Base-by-base conservation (phyloP, 2,329 filamentous ascomycete genomes). In the Hymenoscyphus infarciens region DNA sequence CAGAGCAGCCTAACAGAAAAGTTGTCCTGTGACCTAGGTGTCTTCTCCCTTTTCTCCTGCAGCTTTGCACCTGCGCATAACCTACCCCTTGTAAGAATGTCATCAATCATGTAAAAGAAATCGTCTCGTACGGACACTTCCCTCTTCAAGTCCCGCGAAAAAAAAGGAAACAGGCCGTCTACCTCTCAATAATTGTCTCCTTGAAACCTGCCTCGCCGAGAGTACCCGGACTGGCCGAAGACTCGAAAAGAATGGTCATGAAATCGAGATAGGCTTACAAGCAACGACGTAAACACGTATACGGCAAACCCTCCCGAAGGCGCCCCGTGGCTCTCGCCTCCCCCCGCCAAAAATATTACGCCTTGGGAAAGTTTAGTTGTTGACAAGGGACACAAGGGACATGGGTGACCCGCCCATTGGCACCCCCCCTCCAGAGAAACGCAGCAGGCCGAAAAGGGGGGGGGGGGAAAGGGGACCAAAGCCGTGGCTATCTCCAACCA, bases 401-500 rank as follows among this genome's bases (percentile, higher is more conserved):
- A 52, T 52, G 45, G 45, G 45, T 52, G 45, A 52, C 19, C 45
- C 45, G 19, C 19, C 45, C 45, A 52, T 52, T 52, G 45, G 45
- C 45, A 52, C 45, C 16, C 5, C 35, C 35, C 35, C 42, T 19
- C 45, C 45, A 25, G 11, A 59, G 19, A 54, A 60, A 60, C 58
- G 58, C 45, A 60, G 19, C 19, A 60, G 29, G 58, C 58, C 58
- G n/a, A 55, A 60, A 60, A 54, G n/a, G 58, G 54, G 42, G 45
- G 45, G 29, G 49, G 42, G 31, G 45, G n/a, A n/a, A n/a, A n/a
- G n/a, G 58, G 49, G 27, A 31, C 49, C 31, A 60, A 60, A 60
- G 35, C 49, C 49, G 33, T 53, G 58, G 33, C 58, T 19, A 31
- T 54, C 27, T 60, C 49, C 42, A 60, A 54, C 58, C 38, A 59